These are phyloP conservation scores for Flaveria ramosissima DNA, from an alignment of 129 eudicot genomes.

Conservation along the genomic window DNA sequence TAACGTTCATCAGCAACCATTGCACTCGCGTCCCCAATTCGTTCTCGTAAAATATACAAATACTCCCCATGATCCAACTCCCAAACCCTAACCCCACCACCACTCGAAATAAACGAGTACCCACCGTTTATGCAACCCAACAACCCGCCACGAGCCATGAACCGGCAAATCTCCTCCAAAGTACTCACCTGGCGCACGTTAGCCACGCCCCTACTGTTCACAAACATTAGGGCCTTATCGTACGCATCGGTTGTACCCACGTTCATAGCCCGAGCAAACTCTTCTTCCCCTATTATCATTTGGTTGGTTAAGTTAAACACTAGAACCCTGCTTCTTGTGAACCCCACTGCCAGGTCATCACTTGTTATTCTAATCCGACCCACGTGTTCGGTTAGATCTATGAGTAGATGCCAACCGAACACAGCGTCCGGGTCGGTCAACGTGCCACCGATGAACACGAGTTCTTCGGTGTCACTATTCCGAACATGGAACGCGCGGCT, in stretches of 20 bases:
- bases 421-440: conserved; percentile 87
- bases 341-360: conserved; percentile 61
- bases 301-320: conserved; percentile 63
- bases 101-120: conserved; percentile 47
- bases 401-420: conserved; percentile 79
- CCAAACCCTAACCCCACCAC: conserved; percentile 62
- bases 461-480: conserved; percentile 66
- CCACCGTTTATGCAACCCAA: conserved; percentile 66
- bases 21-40: conserved; percentile 51
- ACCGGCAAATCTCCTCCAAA: conserved; percentile 57
- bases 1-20: conserved; percentile 51
- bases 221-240: conserved; percentile 44
- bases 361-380: conserved; percentile 72
- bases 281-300: conserved; percentile 56
- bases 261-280: conserved; percentile 37
- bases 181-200: conserved; percentile 47
- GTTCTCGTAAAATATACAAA: conserved; percentile 59
- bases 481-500: conserved; percentile 79
- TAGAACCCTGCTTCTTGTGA: conserved; percentile 53
- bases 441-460: conserved; percentile 64
- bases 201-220: conserved; percentile 57
- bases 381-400: conserved; percentile 54
- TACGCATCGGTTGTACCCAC: conserved; percentile 62
- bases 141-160: conserved; percentile 45
- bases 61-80: conserved; percentile 58